These are phyloP conservation scores for Saccharomyces eubayanus DNA, from an alignment of 805 yeast genomes.

Conservation along the genomic window DNA sequence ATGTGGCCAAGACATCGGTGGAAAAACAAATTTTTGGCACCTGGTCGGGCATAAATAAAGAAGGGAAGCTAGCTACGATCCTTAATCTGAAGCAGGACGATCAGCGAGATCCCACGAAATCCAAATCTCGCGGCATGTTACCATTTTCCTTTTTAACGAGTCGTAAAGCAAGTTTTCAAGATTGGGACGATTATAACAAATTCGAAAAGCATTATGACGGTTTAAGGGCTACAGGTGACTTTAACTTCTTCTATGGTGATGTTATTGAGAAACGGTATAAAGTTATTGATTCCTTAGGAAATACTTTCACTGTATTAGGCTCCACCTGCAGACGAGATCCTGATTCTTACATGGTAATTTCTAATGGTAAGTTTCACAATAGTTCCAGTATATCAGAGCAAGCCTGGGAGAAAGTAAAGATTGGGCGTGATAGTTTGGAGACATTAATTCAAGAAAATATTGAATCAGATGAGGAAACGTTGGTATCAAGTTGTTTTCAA, in stretches of 20 bases:
- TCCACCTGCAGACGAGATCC: slow-evolving; percentile 18
- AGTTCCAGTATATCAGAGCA: slow-evolving; percentile 27
- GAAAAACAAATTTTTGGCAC: slow-evolving; percentile 67
- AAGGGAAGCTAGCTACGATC: slow-evolving; percentile 59
- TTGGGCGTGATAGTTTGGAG: slow-evolving; percentile 43
- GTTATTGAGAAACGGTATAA: slow-evolving; percentile 15
- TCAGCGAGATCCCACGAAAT: slow-evolving; percentile 8
- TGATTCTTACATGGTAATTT: slow-evolving; percentile 16
- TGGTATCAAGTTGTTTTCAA: slow-evolving; percentile 41
- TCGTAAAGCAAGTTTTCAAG: slow-evolving; percentile 11
- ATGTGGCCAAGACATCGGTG: slow-evolving; percentile 38
- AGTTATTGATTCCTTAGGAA: slow-evolving; percentile 25
- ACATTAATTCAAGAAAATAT: slow-evolving; percentile 20
- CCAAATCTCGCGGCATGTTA: slow-evolving; percentile 38
- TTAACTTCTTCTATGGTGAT: slow-evolving; percentile 35
- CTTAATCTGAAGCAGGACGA: slow-evolving; percentile 61
- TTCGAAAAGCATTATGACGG: slow-evolving; percentile 16
- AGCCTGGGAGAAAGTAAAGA: slow-evolving; percentile 67
- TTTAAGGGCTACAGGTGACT: slow-evolving; percentile 21
- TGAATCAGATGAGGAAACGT: slow-evolving; percentile 27
- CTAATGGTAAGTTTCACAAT: slow-evolving; percentile 28
- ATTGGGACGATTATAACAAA: slow-evolving; percentile 24
- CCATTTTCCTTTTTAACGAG: slow-evolving; percentile 35
- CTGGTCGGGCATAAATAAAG: slow-evolving; percentile 71
- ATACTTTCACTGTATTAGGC: slow-evolving; percentile 26